These are phyloP conservation scores for Lagerstroemia speciosa DNA, from an alignment of 345 rosid genomes.

Conservation along the genomic window DNA sequence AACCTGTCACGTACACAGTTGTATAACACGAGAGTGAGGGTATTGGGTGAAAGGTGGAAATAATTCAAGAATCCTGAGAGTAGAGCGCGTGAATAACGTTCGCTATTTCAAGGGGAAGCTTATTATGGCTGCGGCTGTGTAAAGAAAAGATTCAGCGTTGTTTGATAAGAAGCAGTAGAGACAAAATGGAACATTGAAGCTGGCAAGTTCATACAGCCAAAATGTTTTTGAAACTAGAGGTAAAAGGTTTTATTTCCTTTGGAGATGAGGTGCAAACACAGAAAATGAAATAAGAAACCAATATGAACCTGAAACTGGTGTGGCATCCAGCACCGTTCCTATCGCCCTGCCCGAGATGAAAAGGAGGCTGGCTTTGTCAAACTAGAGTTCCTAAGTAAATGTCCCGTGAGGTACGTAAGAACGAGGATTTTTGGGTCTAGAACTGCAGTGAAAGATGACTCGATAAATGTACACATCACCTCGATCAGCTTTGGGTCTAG, in stretches of 20 bases:
- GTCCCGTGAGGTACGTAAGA: not conserved
- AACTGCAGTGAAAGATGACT: not conserved
- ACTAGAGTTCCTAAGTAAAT: not conserved
- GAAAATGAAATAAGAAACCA: not conserved
- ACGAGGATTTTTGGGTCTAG: not conserved
- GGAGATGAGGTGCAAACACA: not conserved
- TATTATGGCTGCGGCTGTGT: no score
- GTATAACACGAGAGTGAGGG: not conserved
- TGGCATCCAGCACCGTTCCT: slow-evolving; percentile 99
- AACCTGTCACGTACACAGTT: slow-evolving; percentile 32
- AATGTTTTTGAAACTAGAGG: no score
- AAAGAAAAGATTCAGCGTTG: no score
- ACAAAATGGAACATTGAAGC: no score
- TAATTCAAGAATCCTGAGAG: not conserved
- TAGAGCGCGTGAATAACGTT: no score
- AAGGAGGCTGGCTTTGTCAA: not conserved
- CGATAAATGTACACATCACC: slow-evolving; percentile 25
- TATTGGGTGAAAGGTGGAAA: not conserved
- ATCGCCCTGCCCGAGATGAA: slow-evolving; percentile 51
- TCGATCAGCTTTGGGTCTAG: slow-evolving; percentile 94
- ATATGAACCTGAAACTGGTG: slow-evolving; percentile 66
- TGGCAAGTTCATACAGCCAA: no score
- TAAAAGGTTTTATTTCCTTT: no score
- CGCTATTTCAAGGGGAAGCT: no score
- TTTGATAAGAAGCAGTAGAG: no score